phyloP scores from a whole-genome alignment of 441 rosid species.

The Adansonia rubrostipa region DNA sequence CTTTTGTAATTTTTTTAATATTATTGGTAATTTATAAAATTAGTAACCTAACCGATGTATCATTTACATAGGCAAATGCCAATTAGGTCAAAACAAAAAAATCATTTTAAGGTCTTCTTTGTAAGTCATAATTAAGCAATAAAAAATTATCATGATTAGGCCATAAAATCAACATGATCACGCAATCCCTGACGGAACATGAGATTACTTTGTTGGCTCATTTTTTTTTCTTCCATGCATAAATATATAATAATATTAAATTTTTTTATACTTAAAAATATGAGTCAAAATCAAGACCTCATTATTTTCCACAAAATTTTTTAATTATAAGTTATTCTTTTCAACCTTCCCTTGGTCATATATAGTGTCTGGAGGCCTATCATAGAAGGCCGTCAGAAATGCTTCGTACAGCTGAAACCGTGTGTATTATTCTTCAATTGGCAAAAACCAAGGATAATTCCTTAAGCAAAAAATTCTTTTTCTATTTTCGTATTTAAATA shows the following conservation, averaged over 20 bases:
- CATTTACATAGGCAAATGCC: background rate
- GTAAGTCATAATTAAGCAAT: background rate
- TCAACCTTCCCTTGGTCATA: background rate
- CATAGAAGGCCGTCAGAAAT: background rate
- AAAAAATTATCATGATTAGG: background rate
- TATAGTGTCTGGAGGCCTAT: background rate
- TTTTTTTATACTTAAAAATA: background rate
- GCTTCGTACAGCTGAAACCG: background rate
- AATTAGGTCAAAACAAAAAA: background rate
- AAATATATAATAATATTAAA: background rate
- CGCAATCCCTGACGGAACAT: conserved; percentile 26
- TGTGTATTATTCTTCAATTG: background rate
- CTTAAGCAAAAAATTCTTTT: background rate
- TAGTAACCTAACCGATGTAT: background rate
- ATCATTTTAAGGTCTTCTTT: background rate
- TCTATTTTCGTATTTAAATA: background rate
- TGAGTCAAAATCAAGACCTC: background rate
- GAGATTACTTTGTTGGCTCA: conserved; percentile 12
- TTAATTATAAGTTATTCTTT: background rate
- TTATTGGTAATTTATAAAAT: background rate
- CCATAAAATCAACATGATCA: background rate
- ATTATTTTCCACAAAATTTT: background rate
- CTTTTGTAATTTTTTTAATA: too few species aligned
- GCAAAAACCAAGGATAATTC: background rate
- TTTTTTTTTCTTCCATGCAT: background rate